These are phyloP conservation scores for Colletotrichum orchidophilum DNA, from an alignment of 2,329 filamentous ascomycete genomes.

Conservation along the genomic window DNA sequence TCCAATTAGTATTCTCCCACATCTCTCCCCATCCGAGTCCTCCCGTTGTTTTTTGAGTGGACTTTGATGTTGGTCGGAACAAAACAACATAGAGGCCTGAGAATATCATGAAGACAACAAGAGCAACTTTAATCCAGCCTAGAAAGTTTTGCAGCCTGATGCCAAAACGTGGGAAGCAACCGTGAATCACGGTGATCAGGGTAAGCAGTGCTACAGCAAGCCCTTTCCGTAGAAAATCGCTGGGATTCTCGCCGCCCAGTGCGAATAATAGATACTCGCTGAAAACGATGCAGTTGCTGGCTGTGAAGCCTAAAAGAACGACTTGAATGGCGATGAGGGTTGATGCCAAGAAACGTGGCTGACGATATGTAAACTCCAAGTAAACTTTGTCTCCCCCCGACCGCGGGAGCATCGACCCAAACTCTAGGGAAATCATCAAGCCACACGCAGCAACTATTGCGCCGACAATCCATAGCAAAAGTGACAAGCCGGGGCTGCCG, in stretches of 20 bases:
- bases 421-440: slow-evolving; percentile 71
- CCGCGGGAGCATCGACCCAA: slow-evolving; percentile 75
- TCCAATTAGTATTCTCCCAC: slow-evolving; percentile 75
- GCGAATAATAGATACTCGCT: slow-evolving; percentile 72
- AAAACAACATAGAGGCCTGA: slow-evolving; percentile 68
- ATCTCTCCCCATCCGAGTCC: slow-evolving; percentile 58
- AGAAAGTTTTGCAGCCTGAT: slow-evolving; percentile 69
- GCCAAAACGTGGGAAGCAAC: slow-evolving; percentile 64
- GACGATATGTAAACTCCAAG: slow-evolving; percentile 73
- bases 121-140: slow-evolving; percentile 70
- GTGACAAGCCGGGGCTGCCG: slow-evolving; percentile 71
- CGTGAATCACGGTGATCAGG: slow-evolving; percentile 66
- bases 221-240: slow-evolving; percentile 60
- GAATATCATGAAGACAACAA: slow-evolving; percentile 69
- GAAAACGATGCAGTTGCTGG: slow-evolving; percentile 76
- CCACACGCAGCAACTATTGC: slow-evolving; percentile 69
- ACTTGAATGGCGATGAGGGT: slow-evolving; percentile 71
- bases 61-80: slow-evolving; percentile 43
- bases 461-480: slow-evolving; percentile 71
- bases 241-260: slow-evolving; percentile 58
- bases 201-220: slow-evolving; percentile 68
- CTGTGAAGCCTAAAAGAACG: slow-evolving; percentile 72
- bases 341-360: slow-evolving; percentile 70
- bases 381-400: slow-evolving; percentile 77
- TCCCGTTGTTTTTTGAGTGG: background rate